These are phyloP conservation scores for Liquidambar formosana DNA, from an alignment of 164 flowering plant genomes.

Conservation along the genomic window DNA sequence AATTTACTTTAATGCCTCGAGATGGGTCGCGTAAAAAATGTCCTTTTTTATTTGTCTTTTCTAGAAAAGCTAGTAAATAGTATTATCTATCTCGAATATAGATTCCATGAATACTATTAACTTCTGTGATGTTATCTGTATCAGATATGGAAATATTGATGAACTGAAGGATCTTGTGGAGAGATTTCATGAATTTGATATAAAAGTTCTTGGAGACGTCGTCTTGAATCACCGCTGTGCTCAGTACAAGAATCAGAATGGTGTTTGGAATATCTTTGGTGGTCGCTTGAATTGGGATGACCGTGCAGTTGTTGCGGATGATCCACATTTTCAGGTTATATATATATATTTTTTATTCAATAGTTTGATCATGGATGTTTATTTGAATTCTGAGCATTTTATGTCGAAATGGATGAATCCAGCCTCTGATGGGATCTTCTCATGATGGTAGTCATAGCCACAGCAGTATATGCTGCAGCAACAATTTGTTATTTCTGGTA, in stretches of 20 bases:
- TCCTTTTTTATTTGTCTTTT: background rate
- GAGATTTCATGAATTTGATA: constrained; percentile 67
- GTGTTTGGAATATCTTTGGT: constrained; percentile 96
- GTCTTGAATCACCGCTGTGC: constrained; percentile 98
- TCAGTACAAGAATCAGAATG: constrained; percentile 74
- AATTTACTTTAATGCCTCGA: background rate
- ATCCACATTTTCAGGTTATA: constrained; percentile 96
- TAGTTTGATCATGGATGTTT: background rate
- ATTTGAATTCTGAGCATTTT: background rate
- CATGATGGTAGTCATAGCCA: background rate
- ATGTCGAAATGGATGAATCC: background rate
- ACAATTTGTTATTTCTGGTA: background rate
- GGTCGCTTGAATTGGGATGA: constrained; percentile 97
- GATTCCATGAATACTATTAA: constrained; percentile 5
- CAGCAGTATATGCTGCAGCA: background rate
- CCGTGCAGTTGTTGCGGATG: constrained; percentile 91
- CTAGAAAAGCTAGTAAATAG: background rate
- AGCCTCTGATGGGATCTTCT: background rate
- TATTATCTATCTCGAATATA: background rate
- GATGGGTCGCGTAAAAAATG: background rate
- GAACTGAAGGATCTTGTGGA: constrained; percentile 72
- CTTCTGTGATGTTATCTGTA: constrained; percentile 4
- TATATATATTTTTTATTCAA: background rate
- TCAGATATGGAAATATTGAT: constrained; percentile 85
- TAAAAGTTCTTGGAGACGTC: constrained; percentile 89